A percentile compares a stretch with the other conserved stretches of the same genome.
phyloP scores from a whole-genome alignment of 2,329 filamentous ascomycete species.

The Penicillium vulpinum region DNA sequence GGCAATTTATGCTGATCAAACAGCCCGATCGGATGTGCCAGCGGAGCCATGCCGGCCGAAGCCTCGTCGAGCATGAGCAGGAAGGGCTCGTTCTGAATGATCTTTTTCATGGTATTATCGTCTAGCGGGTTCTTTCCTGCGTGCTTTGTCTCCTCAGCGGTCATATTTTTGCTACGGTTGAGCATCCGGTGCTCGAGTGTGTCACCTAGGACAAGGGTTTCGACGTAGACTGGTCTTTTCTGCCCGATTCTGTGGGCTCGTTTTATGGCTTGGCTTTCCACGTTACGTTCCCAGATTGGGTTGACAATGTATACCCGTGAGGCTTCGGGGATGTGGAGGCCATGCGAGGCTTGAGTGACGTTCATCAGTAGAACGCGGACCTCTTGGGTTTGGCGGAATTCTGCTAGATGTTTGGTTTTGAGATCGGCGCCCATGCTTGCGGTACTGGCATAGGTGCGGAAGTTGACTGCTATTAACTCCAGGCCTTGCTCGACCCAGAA shows the following conservation, averaged over 20 bases:
- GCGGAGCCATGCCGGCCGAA: conserved; percentile 26
- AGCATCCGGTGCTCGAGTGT: conserved; percentile 87
- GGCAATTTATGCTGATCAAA: conserved; percentile 42
- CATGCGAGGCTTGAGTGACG: conserved; percentile 82
- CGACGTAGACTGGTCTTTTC: conserved; percentile 72
- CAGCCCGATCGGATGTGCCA: conserved; percentile 34
- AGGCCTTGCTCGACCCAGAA: conserved; percentile 82
- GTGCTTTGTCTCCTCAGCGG: conserved; percentile 56
- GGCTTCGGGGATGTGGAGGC: conserved; percentile 79
- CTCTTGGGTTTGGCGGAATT: conserved; percentile 69
- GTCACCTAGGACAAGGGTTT: conserved; percentile 76
- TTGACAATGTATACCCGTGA: conserved; percentile 87
- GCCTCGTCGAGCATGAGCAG: conserved; percentile 43
- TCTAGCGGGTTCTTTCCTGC: conserved; percentile 60
- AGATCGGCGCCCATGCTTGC: conserved; percentile 59
- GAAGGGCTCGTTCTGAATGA: conserved; percentile 58
- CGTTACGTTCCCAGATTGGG: conserved; percentile 77
- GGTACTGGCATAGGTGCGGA: conserved; percentile 57
- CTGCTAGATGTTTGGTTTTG: conserved; percentile 72
- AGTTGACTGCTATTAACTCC: conserved; percentile 66
- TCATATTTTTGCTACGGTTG: conserved; percentile 71
- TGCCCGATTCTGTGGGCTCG: conserved; percentile 87
- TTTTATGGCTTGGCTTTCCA: conserved; percentile 90
- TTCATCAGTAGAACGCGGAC: conserved; percentile 87
- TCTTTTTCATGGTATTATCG: conserved; percentile 58